phyloP scores from a whole-genome alignment of 345 rosid genomes.

The Psidium guajava region DNA sequence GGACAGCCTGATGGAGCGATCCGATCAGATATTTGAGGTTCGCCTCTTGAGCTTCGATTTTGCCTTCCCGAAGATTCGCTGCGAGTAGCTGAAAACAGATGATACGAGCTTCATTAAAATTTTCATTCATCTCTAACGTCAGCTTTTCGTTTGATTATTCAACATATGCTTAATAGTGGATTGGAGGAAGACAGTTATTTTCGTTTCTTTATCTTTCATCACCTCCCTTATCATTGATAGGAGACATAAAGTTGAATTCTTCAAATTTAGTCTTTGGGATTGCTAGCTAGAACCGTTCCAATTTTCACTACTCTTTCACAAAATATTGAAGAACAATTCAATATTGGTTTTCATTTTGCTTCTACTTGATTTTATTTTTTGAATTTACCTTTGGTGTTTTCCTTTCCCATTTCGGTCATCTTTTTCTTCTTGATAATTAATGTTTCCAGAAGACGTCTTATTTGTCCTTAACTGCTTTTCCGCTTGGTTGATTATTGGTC shows the following conservation, averaged over 20 bases:
- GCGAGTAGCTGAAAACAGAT: not conserved
- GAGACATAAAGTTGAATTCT: not conserved
- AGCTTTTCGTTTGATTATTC: not conserved
- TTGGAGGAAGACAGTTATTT: not conserved
- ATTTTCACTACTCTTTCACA: not conserved
- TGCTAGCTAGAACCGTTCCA: not conserved
- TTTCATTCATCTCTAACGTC: not conserved
- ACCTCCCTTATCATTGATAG: not conserved
- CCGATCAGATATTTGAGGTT: constrained; percentile 72
- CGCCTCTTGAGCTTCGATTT: not conserved
- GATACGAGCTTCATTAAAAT: not conserved
- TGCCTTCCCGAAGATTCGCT: not conserved
- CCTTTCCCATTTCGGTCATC: not conserved
- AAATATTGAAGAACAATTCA: not conserved
- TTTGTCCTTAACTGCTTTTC: not conserved
- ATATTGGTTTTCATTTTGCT: not conserved
- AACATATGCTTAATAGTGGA: not conserved
- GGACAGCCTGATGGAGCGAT: constrained; percentile 51
- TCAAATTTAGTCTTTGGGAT: not conserved
- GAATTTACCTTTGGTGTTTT: not conserved
- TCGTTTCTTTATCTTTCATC: not conserved
- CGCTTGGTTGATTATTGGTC: not conserved
- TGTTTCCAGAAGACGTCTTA: not conserved
- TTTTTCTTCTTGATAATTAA: not conserved
- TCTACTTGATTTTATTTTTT: not conserved